Evolutionary conservation across 2,329 filamentous ascomycete species (phyloP).

Genomic region (Aspergillus uvarum): DNA sequence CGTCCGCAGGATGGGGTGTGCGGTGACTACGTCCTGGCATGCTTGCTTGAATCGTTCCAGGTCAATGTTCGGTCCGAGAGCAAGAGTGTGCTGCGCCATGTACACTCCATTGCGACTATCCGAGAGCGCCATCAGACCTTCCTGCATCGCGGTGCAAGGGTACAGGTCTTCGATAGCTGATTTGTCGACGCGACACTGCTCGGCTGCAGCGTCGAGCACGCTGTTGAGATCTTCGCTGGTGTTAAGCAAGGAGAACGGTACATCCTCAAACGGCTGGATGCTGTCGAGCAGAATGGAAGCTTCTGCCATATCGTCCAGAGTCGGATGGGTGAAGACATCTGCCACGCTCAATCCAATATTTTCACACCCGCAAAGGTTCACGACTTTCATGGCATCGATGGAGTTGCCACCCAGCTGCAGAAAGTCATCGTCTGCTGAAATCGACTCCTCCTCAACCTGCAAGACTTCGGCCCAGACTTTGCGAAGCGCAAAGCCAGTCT

Average conservation of each 20-base stretch:
- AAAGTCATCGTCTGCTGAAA: conserved; percentile 12
- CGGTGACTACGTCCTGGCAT: conserved; percentile 37
- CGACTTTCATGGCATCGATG: conserved; percentile 14
- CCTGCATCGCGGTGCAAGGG: conserved; percentile 30
- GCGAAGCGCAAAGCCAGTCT: conserved; percentile 2
- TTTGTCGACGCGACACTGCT: conserved; percentile 20
- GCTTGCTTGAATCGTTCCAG: conserved; percentile 37
- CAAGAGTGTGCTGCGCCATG: conserved; percentile 37
- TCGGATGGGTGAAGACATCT: conserved; percentile 8
- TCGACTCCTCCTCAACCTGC: background rate
- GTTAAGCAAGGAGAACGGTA: conserved; percentile 11
- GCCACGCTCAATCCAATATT: conserved; percentile 8
- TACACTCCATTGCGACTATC: conserved; percentile 40
- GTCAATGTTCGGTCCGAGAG: conserved; percentile 30
- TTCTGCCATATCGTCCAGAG: conserved; percentile 11
- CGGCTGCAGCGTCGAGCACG: conserved; percentile 10
- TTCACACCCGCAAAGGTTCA: conserved; percentile 5
- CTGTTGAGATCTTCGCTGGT: background rate
- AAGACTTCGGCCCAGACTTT: conserved; percentile 10
- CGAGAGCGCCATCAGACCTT: conserved; percentile 24
- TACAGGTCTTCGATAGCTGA: conserved; percentile 30
- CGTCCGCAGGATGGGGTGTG: conserved; percentile 44
- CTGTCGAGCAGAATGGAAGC: background rate
- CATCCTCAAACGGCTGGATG: conserved; percentile 2
- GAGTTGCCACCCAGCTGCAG: conserved; percentile 14